Base-by-base conservation (phyloP, 352 stramenopile species). In the Phytophthora lateralis region DNA sequence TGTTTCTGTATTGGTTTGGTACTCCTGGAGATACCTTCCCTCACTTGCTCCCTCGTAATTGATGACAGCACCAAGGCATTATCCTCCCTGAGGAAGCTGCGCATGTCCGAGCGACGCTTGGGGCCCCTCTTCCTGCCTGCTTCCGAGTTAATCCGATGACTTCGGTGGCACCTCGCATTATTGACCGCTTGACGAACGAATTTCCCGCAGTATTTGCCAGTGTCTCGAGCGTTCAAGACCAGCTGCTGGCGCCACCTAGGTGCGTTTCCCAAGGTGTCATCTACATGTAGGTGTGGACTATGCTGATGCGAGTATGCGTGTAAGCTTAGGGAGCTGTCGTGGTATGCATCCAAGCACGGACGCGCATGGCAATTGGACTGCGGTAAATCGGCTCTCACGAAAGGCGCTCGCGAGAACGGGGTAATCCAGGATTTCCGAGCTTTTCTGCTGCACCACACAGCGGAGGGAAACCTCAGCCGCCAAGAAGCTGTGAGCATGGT, bases 401-500 rank as follows among this genome's bases (percentile, higher is more conserved):
- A 82, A 61, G 65, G 71, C 18, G 80, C 80, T 27, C 80, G 79
- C 4, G 65, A 85, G 7, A 63, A 82, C 47, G 72, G 78, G 14
- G 73, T 66, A 4, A 76, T 98, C 4, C 71, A 91, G 41, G 72
- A 88, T 12, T 95, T 99, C 39, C 93, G 98, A 60, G 66, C 93
- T 39, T 98, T 95, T 69, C 71, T 99, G 43, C 82, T 98, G 32
- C 77, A 91, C 27, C 85, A 99, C 57, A 97, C 87, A 15, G 77
- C 88, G 4, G 81, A 85, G 20, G 95, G 97, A 20, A 95, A 88
- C 45, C 82, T 99, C 17, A 98, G 91, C 55, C 88, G 98, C 7
- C 97, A 99, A 78, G 98, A 99, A 67, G 83, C 97, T 2, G 98
- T 98, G 46, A 98, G 87, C 57, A 99, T 99, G 97, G 79, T 99